Percentiles rank a stretch among this genome's conserved stretches.
Evolutionary conservation across 768 basidiomycete genomes (phyloP).

Genomic region (Leccinum olivaceopallidum): DNA sequence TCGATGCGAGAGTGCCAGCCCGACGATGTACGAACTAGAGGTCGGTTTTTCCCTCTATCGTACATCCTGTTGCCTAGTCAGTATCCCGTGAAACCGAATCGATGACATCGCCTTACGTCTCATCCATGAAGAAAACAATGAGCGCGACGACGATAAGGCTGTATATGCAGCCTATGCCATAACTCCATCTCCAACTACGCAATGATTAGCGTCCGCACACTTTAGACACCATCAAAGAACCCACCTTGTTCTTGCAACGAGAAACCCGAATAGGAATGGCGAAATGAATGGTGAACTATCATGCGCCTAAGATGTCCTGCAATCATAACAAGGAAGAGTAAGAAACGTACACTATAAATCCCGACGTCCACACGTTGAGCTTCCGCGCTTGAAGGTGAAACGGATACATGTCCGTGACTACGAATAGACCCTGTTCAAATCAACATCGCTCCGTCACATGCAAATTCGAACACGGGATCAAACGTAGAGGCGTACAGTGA

Average conservation of each 20-base stretch:
- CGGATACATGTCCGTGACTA: conserved; percentile 52
- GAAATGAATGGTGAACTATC: conserved; percentile 32
- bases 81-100: background rate
- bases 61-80: conserved; percentile 39
- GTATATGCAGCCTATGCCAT: conserved; percentile 52
- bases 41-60: conserved; percentile 43
- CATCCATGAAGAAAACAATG: conserved; percentile 48
- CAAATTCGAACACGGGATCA: background rate
- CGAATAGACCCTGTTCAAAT: conserved; percentile 39
- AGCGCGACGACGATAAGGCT: conserved; percentile 44
- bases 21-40: conserved; percentile 26
- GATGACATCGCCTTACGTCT: conserved; percentile 40
- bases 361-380: conserved; percentile 54
- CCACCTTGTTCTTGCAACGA: conserved; percentile 27
- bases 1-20: conserved; percentile 44
- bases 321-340: conserved; percentile 26
- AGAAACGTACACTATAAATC: conserved; percentile 51
- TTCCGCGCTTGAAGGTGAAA: conserved; percentile 55
- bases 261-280: conserved; percentile 32
- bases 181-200: conserved; percentile 50
- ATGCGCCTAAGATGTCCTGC: conserved; percentile 23
- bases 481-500: conserved; percentile 36
- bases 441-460: background rate
- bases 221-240: too few relatives aligned
- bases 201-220: background rate